Evolutionary conservation across 768 basidiomycete species (phyloP), one percentile per base, ranked within the genome.

Genomic region (Kwoniella mangroviensis): DNA sequence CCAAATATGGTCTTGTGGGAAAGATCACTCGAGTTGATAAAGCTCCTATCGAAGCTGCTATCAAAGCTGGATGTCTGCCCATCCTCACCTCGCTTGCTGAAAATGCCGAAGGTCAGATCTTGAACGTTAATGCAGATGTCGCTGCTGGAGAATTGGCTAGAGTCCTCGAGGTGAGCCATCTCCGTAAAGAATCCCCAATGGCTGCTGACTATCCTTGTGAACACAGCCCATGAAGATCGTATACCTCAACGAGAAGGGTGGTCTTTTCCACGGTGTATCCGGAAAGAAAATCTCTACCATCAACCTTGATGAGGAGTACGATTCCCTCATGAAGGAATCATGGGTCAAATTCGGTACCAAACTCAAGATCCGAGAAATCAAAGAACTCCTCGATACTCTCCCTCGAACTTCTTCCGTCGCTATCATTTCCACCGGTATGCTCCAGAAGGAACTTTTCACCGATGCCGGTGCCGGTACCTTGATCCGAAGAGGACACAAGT

Each of bases 331-430:
- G 94, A 95, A 94, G 80, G 92, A 98, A 84, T 88, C 94, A 6
- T 99, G 97, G 97, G 96, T 99, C 84, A 97, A 97, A 83, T 98
- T 90, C 82, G 97, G 96, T 70, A 98, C 96, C 73, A 99, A 99
- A 84, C 92, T 99, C 83, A 98, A 98, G 85, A 88, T 99, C 67
- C 91, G 97, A 73, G 96, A 98, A 84, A 98, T 99, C 87, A 99
- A 99, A 85, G 97, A 98, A 80, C 90, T 99, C 64, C 89, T 99
- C 54, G 97, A 98, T 81, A 91, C 95, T 85, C 93, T 98, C 72
- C 97, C 97, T 17, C 94, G 97, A 68, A 92, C 97, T 3, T 97
- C 96, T 19, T 98, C 95, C 49, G 97, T 99, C 62, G 96, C 97
- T 75, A 94, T 99, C 84, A 99, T 99, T 84, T 93, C 92, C 60